Evolutionary conservation across 768 basidiomycete genomes (phyloP), one percentile per base, ranked within the genome.

Genomic region (Macrolepiota dolichaula): DNA sequence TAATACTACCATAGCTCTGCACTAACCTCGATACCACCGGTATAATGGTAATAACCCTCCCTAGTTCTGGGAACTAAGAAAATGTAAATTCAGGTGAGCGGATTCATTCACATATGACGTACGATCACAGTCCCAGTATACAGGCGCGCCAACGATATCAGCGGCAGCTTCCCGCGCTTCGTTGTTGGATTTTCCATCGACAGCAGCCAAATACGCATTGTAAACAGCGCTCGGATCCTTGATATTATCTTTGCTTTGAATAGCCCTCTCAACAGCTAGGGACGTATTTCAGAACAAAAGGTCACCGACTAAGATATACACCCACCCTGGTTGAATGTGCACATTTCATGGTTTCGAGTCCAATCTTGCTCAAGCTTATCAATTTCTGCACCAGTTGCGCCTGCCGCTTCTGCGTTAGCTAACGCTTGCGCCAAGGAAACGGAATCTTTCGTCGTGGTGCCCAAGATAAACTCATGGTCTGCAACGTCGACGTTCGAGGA

Each of bases 121-220:
- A 92, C 92, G 75, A 73, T 94, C 92, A 82, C 93, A 95, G 68
- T 94, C 87, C 94, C 95, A 96, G 68, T 79, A 84, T n/a, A 96
- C 80, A 56, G 79, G 79, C 62, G 79, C 73, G 37, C 88, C 90
- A 29, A 93, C 71, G 51, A 94, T 83, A 55, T 91, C 88, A 47
- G 78, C 77, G n/a, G 94, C 94, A 57, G 89, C 77, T 13, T 77
- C 78, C 2, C 92, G 84, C 6, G 91, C 86, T 61, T 91, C 88
- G 11, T 76, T 72, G 67, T 89, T 91, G 38, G 92, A 89, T 69
- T 87, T 89, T 19, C 87, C 89, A 5, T 73, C 66, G 17, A 80
- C 82, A 2, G 83, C 82, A 24, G 78, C 71, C 29, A 81, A 74
- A 72, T 92, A 96, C 3, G 81, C 76, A 55, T 84, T 75, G 59